Evolutionary conservation across 1,284 basidiomycete genomes (phyloP).

Genomic region (Vanrija sp.): DNA sequence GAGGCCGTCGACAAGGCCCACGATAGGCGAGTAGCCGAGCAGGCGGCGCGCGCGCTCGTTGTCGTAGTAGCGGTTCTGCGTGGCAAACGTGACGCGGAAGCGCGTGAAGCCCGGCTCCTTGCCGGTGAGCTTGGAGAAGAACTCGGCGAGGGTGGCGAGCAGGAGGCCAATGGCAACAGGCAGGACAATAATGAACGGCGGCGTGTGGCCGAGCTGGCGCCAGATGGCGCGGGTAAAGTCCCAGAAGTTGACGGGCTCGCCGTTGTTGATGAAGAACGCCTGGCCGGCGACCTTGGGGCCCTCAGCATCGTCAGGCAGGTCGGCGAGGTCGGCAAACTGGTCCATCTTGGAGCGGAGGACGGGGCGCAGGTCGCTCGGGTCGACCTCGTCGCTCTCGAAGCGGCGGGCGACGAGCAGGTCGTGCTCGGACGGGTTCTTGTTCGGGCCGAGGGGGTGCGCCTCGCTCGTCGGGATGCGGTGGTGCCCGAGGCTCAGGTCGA

Average conservation of each 20-base stretch:
- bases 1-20: conserved; percentile 85
- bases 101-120: conserved; percentile 86
- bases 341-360: conserved; percentile 62
- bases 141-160: conserved; percentile 69
- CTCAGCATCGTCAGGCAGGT: conserved; percentile 23
- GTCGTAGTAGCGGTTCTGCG: conserved; percentile 75
- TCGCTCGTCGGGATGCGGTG: conserved; percentile 69
- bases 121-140: conserved; percentile 69
- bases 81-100: conserved; percentile 73
- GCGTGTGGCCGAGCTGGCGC: conserved; percentile 65
- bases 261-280: conserved; percentile 96
- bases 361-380: conserved; percentile 54
- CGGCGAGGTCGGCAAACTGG: conserved; percentile 53
- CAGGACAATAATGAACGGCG: conserved; percentile 58
- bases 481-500: conserved; percentile 61
- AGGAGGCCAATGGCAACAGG: conserved; percentile 64
- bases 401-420: conserved; percentile 59
- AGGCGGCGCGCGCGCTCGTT: conserved; percentile 91
- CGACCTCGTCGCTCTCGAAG: conserved; percentile 53
- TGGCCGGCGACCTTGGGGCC: conserved; percentile 72
- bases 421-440: conserved; percentile 56
- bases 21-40: conserved; percentile 87
- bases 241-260: conserved; percentile 95
- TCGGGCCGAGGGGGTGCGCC: conserved; percentile 76
- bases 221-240: conserved; percentile 86